Evolutionary conservation across 169 alveolate species (phyloP).

Genomic region (Plasmodium ovale): DNA sequence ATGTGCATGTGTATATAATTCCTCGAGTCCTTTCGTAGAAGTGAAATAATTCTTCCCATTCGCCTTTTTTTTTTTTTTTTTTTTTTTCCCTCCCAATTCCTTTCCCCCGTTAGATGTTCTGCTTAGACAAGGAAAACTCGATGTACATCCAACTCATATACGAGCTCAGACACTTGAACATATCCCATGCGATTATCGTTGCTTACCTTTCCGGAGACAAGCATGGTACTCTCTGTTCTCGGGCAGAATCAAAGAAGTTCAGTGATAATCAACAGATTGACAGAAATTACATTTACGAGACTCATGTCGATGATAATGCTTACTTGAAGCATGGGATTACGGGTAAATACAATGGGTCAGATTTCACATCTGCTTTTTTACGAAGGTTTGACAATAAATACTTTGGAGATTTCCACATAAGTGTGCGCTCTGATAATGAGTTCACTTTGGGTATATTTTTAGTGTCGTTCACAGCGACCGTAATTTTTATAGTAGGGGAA

Average conservation of each 20-base stretch:
- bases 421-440: not conserved
- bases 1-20: too few relatives aligned
- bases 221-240: slow-evolving; percentile 53
- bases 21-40: too few relatives aligned
- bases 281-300: not conserved
- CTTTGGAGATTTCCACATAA: slow-evolving; percentile 61
- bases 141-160: slow-evolving; percentile 54
- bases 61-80: not conserved
- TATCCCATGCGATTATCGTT: slow-evolving; percentile 58
- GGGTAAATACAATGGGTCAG: slow-evolving; percentile 3
- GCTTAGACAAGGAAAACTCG: slow-evolving; percentile 72
- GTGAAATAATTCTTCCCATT: not conserved
- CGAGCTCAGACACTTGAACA: slow-evolving; percentile 39
- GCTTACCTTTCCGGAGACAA: slow-evolving; percentile 58
- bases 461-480: slow-evolving; percentile 48
- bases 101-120: slow-evolving; percentile 21
- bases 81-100: not conserved
- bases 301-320: slow-evolving; percentile 22
- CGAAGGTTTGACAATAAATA: slow-evolving; percentile 46
- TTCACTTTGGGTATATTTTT: slow-evolving; percentile 29
- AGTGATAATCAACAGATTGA: not conserved
- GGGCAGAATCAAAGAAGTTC: not conserved
- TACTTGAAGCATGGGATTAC: slow-evolving; percentile 8
- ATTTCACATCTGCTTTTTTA: slow-evolving; percentile 15
- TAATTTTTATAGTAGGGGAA: slow-evolving; percentile 58